These are phyloP conservation scores for Aphanocladium album DNA, from an alignment of 2,329 filamentous ascomycete genomes.

Conservation along the genomic window DNA sequence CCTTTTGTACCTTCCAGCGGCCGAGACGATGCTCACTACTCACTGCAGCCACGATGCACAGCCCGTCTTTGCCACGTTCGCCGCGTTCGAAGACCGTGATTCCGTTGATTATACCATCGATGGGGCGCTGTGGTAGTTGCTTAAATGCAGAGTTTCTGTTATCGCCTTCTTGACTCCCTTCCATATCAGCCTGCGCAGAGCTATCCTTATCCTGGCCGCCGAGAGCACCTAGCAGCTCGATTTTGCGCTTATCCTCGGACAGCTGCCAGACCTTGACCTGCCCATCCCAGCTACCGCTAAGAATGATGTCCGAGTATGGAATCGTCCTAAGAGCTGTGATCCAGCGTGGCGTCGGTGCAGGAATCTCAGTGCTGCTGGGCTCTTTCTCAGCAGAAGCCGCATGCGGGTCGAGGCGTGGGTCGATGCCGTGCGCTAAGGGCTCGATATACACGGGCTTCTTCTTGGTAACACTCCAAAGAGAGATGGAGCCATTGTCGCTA, in stretches of 20 bases:
- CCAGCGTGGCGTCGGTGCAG: slow-evolving; percentile 69
- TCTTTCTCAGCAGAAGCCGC: slow-evolving; percentile 68
- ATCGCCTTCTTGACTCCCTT: slow-evolving; percentile 20
- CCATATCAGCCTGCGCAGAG: slow-evolving; percentile 11
- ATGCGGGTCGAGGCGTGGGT: slow-evolving; percentile 61
- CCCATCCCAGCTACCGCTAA: slow-evolving; percentile 91
- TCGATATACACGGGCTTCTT: slow-evolving; percentile 89
- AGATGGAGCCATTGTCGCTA: slow-evolving; percentile 81
- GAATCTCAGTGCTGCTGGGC: slow-evolving; percentile 54
- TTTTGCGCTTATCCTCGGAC: slow-evolving; percentile 72
- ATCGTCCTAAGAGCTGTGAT: slow-evolving; percentile 85
- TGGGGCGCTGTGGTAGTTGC: slow-evolving; percentile 22
- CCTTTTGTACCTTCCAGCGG: slow-evolving; percentile 63
- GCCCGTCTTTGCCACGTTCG: slow-evolving; percentile 66
- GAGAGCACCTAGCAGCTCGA: slow-evolving; percentile 68
- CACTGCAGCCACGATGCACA: slow-evolving; percentile 81
- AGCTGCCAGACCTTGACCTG: slow-evolving; percentile 80
- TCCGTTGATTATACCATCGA: slow-evolving; percentile 81
- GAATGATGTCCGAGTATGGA: slow-evolving; percentile 83
- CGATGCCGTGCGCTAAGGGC: slow-evolving; percentile 77
- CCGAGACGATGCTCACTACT: slow-evolving; percentile 84
- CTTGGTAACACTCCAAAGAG: slow-evolving; percentile 84
- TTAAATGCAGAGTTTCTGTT: slow-evolving; percentile 24
- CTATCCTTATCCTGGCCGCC: slow-evolving; percentile 32
- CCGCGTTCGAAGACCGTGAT: slow-evolving; percentile 83